Conservation (phyloP, 352 stramenopile species). For the Pythium brassicae region DNA sequence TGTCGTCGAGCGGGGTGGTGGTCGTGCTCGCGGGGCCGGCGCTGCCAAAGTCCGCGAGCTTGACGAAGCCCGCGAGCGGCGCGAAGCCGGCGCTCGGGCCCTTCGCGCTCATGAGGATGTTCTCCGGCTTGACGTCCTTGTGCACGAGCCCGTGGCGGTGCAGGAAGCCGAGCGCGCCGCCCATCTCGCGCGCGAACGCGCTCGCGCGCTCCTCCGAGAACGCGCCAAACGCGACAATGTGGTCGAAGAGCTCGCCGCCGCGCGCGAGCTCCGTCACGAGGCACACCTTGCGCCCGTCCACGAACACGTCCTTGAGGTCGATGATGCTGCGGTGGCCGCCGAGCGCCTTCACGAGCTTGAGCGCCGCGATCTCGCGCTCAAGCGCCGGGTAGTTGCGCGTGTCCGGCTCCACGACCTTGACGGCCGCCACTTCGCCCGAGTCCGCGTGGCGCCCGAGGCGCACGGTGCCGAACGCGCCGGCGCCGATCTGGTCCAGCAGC, state of each 20-base stretch:
- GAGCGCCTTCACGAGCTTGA: constrained; percentile 69
- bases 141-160: constrained; percentile 69
- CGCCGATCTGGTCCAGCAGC: constrained; percentile 67
- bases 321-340: constrained; percentile 87
- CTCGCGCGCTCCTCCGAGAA: constrained; percentile 48
- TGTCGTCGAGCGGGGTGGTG: constrained; percentile 36
- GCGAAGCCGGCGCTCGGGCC: background rate
- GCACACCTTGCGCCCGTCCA: constrained; percentile 70
- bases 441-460: constrained; percentile 62
- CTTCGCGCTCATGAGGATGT: constrained; percentile 45
- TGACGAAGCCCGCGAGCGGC: constrained; percentile 48
- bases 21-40: constrained; percentile 39
- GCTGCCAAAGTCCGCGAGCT: constrained; percentile 79
- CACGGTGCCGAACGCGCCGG: constrained; percentile 68
- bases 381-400: constrained; percentile 42
- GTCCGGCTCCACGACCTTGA: constrained; percentile 67
- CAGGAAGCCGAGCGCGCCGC: constrained; percentile 61
- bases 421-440: constrained; percentile 60
- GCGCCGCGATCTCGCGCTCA: constrained; percentile 62
- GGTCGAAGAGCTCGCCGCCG: constrained; percentile 89
- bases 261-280: constrained; percentile 85
- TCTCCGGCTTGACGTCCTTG: constrained; percentile 84
- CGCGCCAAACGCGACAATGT: constrained; percentile 72
- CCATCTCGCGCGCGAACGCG: constrained; percentile 48
- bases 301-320: constrained; percentile 76